Conservation (phyloP, 83 land plant species). For the Larix sibirica region DNA sequence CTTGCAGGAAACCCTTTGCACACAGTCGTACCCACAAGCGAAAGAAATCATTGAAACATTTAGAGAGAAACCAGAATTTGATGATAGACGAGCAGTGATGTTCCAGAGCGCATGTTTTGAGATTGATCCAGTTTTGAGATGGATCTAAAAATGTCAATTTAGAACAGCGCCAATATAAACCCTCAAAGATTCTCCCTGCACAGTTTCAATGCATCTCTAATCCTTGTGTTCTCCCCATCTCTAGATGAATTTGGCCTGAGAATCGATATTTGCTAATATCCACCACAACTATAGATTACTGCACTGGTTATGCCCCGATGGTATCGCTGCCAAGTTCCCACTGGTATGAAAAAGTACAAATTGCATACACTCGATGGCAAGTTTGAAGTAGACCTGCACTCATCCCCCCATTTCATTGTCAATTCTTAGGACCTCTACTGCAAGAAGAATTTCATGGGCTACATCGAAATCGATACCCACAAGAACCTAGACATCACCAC, state of each 20-base stretch:
- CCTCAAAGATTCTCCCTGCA: conserved; percentile 56
- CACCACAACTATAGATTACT: conserved; percentile 46
- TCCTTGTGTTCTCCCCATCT: conserved; percentile 36
- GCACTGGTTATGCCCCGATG: conserved; percentile 27
- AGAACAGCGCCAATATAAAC: conserved; percentile 38
- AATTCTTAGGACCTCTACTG: too few species aligned
- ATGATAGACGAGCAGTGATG: conserved; percentile 20
- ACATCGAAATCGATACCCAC: too few species aligned
- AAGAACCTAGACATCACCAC: too few species aligned
- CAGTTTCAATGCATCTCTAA: conserved; percentile 56
- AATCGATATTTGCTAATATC: conserved; percentile 48
- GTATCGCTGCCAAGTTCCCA: too few species aligned
- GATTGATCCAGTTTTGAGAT: conserved; percentile 11
- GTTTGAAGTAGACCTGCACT: too few species aligned
- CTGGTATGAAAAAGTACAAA: too few species aligned
- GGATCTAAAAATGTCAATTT: conserved; percentile 32
- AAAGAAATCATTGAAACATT: conserved; percentile 58
- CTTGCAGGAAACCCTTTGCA: too few species aligned
- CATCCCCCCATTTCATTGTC: too few species aligned
- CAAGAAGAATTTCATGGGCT: too few species aligned
- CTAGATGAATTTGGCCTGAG: conserved; percentile 45
- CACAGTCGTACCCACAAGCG: too few species aligned
- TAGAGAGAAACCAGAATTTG: conserved; percentile 51
- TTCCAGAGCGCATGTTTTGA: conserved; percentile 50
- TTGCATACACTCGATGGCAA: too few species aligned